Evolutionary conservation across 2,329 filamentous ascomycete genomes (phyloP).

Genomic region (Penicillium sumatraense): DNA sequence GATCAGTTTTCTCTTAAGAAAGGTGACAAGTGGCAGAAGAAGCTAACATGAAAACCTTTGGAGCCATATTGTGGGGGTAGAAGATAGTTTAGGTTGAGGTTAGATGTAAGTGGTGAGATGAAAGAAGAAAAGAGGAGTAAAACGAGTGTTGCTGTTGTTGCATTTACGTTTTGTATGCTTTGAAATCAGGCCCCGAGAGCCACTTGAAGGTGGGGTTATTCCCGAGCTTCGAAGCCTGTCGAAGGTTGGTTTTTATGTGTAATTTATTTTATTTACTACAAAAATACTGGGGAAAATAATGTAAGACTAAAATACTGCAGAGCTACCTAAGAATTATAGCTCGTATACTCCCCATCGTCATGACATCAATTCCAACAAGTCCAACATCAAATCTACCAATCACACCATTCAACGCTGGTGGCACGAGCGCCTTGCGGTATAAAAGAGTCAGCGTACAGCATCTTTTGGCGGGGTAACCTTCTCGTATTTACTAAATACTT

Average conservation of each 20-base stretch:
- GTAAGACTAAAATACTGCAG: too few species aligned
- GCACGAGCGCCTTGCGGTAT: constrained; percentile 2
- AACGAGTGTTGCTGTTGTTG: neutral
- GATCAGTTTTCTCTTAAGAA: constrained; percentile 10
- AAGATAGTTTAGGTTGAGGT: neutral
- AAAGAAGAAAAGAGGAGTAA: neutral
- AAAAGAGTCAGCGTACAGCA: neutral
- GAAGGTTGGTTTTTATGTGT: neutral
- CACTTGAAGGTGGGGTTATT: constrained; percentile 9
- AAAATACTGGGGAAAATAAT: too few species aligned
- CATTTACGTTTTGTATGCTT: constrained; percentile 20
- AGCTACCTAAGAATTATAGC: too few species aligned
- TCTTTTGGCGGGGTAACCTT: neutral
- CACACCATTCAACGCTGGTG: neutral
- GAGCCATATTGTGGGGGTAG: constrained; percentile 26
- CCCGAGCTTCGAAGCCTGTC: neutral
- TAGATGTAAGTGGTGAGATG: neutral
- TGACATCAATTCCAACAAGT: neutral
- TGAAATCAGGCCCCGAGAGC: constrained; percentile 31
- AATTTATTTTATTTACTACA: neutral
- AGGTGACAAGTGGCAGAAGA: constrained; percentile 15
- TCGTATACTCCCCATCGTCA: neutral
- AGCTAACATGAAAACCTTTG: constrained; percentile 41
- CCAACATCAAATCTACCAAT: neutral
- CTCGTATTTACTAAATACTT: too few species aligned